Evolutionary conservation across 495 filamentous ascomycete genomes (phyloP), one percentile per base, ranked within the genome.

Genomic region (Aspergillus bridgeri): DNA sequence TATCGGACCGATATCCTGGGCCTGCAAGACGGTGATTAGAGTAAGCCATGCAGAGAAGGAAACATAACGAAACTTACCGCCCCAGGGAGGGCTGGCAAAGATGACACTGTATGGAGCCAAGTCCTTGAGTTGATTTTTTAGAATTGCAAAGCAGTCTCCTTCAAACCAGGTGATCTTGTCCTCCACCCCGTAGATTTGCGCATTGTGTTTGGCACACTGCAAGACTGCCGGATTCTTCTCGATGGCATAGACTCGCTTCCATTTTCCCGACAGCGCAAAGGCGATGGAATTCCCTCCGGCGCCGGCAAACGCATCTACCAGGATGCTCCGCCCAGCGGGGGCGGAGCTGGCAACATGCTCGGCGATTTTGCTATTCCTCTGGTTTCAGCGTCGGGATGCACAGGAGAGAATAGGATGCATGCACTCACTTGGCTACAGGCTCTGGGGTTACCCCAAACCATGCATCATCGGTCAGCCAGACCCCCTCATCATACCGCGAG

Each of bases 401-500:
- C 2, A 38, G n/a, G 49, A 23, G 24, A 46, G 48, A 42, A 33
- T 29, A 33, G 11, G 9, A 11, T n/a, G 19, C 42, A 42, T 21
- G 33, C 5, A 50, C 78, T 61, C 79, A 95, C 91, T 77, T 85
- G 42, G 94, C 94, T 21, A 98, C 82, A 11, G 86, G 88, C 70
- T 98, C 94, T 13, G 94, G 92, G 1, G 94, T 98, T 8, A 98
- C 89, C 47, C 92, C 95, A 72, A 91, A 98, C 94, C 94, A 98
- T 24, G 90, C 88, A 75, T 90, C 85, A 65, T 91, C 85, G 0
- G 94, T 98, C 77, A 98, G 85, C 80, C 86, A 89, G 66, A 98
- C 82, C 17, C 91, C 93, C 42, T 90, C 83, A 65, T 90, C 86
- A 66, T 93, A 96, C 58, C 73, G 81, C 29, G 86, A 83, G 72